These are phyloP conservation scores for Helminthosporium solani DNA, from an alignment of 2,329 filamentous ascomycete genomes.

Conservation along the genomic window DNA sequence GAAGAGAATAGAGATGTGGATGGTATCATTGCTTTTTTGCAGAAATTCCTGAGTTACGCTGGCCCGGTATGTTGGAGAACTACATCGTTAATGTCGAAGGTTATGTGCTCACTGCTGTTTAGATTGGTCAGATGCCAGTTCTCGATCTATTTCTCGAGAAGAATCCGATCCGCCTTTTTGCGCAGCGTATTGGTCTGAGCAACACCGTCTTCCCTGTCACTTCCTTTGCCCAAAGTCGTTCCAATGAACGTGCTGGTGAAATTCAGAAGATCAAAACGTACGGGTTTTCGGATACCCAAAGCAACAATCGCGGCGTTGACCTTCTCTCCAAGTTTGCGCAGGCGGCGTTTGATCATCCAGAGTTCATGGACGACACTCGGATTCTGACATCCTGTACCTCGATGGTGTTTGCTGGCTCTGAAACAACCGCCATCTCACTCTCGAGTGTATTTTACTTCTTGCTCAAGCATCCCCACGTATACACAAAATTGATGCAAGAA, in stretches of 20 bases:
- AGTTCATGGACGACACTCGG: constrained; percentile 69
- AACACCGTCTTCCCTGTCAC: constrained; percentile 72
- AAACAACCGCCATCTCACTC: constrained; percentile 76
- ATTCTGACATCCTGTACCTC: constrained; percentile 71
- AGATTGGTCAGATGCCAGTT: constrained; percentile 73
- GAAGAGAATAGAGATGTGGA: constrained; percentile 74
- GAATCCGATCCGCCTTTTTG: constrained; percentile 70
- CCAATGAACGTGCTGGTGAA: constrained; percentile 63
- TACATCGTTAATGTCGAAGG: neutral
- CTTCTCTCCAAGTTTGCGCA: constrained; percentile 72
- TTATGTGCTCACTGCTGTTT: constrained; percentile 11
- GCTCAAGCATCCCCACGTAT: constrained; percentile 60
- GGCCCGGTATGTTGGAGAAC: constrained; percentile 58
- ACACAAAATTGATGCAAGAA: constrained; percentile 60
- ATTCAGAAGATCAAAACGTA: constrained; percentile 50
- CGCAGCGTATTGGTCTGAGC: constrained; percentile 66
- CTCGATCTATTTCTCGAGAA: constrained; percentile 71
- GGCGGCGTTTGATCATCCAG: constrained; percentile 65
- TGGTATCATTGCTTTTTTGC: constrained; percentile 67
- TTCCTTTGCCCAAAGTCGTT: constrained; percentile 67
- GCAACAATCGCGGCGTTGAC: constrained; percentile 51
- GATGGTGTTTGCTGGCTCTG: constrained; percentile 72
- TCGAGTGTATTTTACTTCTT: constrained; percentile 73
- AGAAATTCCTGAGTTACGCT: constrained; percentile 67
- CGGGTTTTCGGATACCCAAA: constrained; percentile 38